These are phyloP conservation scores for Pythium angustatum DNA, from an alignment of 352 stramenopile genomes.

Conservation along the genomic window DNA sequence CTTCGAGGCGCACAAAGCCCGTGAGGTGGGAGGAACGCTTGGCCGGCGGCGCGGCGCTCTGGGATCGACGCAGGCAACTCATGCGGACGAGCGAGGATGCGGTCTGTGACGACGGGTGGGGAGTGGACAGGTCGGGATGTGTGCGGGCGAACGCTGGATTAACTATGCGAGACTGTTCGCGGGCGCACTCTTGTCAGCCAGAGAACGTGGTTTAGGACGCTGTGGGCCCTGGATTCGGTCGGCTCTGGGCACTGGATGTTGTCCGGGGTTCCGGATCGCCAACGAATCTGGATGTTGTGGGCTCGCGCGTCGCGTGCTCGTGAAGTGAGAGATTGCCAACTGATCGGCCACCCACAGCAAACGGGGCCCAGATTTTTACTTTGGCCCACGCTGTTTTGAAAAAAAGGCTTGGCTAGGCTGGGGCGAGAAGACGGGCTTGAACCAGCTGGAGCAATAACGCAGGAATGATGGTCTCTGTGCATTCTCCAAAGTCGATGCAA, in stretches of 20 bases:
- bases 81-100: conserved; percentile 18
- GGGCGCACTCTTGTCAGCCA: conserved; percentile 5
- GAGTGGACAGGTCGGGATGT: not conserved
- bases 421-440: conserved; percentile 8
- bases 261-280: conserved; percentile 5
- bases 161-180: conserved; percentile 14
- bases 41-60: conserved; percentile 24
- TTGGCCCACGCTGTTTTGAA: not conserved
- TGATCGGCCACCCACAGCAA: not conserved
- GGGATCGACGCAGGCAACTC: conserved; percentile 31
- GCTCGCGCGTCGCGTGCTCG: conserved; percentile 16
- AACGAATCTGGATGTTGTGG: conserved; percentile 18
- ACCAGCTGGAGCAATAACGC: conserved; percentile 4
- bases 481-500: not conserved
- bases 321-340: conserved; percentile 24
- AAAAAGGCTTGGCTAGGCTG: not conserved
- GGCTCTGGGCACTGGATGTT: conserved; percentile 1
- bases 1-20: conserved; percentile 33
- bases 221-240: conserved; percentile 8
- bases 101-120: not conserved
- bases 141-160: not conserved
- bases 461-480: conserved; percentile 16
- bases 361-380: conserved; percentile 2
- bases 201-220: too few relatives aligned
- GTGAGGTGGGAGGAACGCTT: conserved; percentile 28